A percentile compares a stretch with the other conserved stretches of the same genome.
Evolutionary conservation across 805 yeast genomes (phyloP).

Genomic region (Candida anglica): DNA sequence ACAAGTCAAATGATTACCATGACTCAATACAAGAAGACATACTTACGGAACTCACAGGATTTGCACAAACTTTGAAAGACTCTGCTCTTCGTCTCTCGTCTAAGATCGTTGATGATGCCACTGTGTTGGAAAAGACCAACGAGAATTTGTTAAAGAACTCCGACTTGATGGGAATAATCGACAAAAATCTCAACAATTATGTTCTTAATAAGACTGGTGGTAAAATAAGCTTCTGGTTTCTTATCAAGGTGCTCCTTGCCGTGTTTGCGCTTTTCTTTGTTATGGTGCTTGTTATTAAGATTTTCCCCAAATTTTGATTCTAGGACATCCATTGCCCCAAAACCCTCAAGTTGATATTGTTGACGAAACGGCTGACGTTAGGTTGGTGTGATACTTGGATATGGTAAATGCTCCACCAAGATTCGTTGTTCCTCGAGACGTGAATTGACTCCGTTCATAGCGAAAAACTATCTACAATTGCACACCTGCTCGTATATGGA

Average conservation of each 20-base stretch:
- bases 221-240: conserved; percentile 34
- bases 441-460: too few relatives aligned
- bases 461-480: too few relatives aligned
- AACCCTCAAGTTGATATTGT: too few relatives aligned
- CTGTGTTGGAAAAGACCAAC: conserved; percentile 27
- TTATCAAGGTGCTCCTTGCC: conserved; percentile 25
- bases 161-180: conserved; percentile 25
- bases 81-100: conserved; percentile 43
- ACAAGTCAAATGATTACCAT: conserved; percentile 31
- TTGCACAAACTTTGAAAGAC: conserved; percentile 44
- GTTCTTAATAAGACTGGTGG: conserved; percentile 37
- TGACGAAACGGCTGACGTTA: too few relatives aligned
- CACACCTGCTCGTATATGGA: too few relatives aligned
- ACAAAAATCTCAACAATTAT: conserved; percentile 33
- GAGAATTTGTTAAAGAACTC: conserved; percentile 31
- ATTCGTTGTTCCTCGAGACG: too few relatives aligned
- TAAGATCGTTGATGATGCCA: conserved; percentile 32
- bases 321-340: too few relatives aligned
- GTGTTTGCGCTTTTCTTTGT: conserved; percentile 23
- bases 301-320: conserved; percentile 34
- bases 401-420: not conserved
- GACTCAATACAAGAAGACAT: conserved; percentile 46
- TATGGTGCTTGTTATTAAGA: conserved; percentile 29
- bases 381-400: too few relatives aligned
- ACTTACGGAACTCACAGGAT: conserved; percentile 42